Evolutionary conservation across 345 rosid species (phyloP), one percentile per base, ranked within the genome.

Genomic region (Draba incana): DNA sequence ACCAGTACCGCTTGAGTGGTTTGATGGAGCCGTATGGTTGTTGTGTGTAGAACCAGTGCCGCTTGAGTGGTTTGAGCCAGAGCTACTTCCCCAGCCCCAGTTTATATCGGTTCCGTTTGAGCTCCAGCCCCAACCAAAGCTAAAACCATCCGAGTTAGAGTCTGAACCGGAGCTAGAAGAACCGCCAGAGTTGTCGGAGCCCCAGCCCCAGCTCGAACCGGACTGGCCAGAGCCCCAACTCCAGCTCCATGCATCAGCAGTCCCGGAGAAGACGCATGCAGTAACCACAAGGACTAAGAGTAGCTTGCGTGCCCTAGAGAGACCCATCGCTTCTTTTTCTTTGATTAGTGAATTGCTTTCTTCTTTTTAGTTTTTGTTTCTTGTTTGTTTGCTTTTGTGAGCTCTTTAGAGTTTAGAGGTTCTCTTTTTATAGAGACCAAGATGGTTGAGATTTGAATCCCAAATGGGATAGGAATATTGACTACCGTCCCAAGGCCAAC

Each of bases 191-290:
- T 61, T 61, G 14, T 61, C 53, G 27, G 53, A 61, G 42, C 66
- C 15, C 66, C 54, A 59, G 37, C 50, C 38, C 64, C 49, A 42
- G 37, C 6, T 42, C 0, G 38, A 60, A 60, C 65, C 52, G 10
- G 52, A 60, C 15, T 42, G 64, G 14, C 25, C 65, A 7, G 65
- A 60, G 3, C 52, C 10, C 52, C 65, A 61, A 15, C 65, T 61
- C 65, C 65, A 61, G 54, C 66, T 62, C 66, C 66, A 62, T 31
- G 66, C 66, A 1, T 62, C 43, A 62, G 66, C 66, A 31, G 28
- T 62, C 6, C 43, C 66, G 0, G 66, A 62, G 37, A 62, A 62
- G 15, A 46, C 11, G 6, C 3, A 46, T 1, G 28, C 2, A 46
- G 30, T 30, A n/a, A 62, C 8, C 42, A 46, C 12, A 15, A 62